Conservation (phyloP, 768 basidiomycete species). For the Rhizopogon rudus region DNA sequence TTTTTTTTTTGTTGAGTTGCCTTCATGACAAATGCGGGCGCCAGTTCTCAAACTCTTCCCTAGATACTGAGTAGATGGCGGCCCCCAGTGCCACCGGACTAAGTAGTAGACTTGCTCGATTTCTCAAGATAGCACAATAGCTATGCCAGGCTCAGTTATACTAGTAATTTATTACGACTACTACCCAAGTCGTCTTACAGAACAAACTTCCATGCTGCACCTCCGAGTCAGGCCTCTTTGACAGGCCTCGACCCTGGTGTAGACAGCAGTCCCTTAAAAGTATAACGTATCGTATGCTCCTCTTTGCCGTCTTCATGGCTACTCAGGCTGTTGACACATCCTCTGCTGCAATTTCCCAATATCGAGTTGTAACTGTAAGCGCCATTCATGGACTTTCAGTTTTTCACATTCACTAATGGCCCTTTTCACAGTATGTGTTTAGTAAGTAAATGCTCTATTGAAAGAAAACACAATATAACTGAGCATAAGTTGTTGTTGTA, state of each 20-base stretch:
- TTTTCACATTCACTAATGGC: neutral
- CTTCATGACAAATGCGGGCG: too few relatives aligned
- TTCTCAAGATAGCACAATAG: too few relatives aligned
- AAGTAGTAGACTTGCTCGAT: too few relatives aligned
- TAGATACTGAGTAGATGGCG: too few relatives aligned
- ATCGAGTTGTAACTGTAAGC: neutral
- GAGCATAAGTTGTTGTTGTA: neutral
- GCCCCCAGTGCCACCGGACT: too few relatives aligned
- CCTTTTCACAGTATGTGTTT: neutral
- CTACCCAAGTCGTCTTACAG: neutral
- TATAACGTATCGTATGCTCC: neutral
- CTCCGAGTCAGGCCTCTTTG: neutral
- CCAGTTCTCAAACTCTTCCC: too few relatives aligned
- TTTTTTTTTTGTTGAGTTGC: too few relatives aligned
- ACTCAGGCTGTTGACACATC: neutral
- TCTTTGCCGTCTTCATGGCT: neutral
- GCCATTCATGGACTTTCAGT: neutral
- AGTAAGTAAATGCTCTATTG: neutral
- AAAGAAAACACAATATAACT: neutral
- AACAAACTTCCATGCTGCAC: neutral
- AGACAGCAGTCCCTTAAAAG: neutral
- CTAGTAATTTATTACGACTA: neutral
- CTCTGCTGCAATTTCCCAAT: neutral
- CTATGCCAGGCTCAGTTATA: neutral
- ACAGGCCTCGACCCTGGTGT: neutral